Percentiles rank a stretch among this genome's conserved stretches.
Conservation (phyloP, 2,329 filamentous ascomycete genomes). For the Stemphylium vesicarium region DNA sequence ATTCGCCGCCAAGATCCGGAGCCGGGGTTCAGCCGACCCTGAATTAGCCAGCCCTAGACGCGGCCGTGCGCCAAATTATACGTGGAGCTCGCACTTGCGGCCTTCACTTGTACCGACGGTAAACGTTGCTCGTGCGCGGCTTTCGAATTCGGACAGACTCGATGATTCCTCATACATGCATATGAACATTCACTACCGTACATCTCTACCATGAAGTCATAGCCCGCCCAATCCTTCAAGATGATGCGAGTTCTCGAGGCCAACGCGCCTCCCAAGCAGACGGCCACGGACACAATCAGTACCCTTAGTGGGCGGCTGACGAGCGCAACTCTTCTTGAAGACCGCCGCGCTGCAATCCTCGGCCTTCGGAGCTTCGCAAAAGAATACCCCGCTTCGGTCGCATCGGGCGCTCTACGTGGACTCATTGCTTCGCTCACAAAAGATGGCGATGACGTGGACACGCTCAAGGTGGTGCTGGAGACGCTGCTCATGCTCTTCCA, state of each 20-base stretch:
- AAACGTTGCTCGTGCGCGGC: background rate
- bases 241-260: conserved; percentile 66
- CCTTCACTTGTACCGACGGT: background rate
- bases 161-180: background rate
- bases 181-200: background rate
- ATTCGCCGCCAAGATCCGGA: conserved; percentile 24
- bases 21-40: conserved; percentile 25
- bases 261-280: conserved; percentile 91
- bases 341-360: conserved; percentile 85
- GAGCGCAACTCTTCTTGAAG: conserved; percentile 90
- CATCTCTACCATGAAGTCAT: conserved; percentile 27
- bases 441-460: conserved; percentile 94
- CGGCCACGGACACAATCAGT: conserved; percentile 91
- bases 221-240: conserved; percentile 20
- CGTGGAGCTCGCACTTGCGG: conserved; percentile 22
- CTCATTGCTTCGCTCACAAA: conserved; percentile 84
- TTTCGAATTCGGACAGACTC: background rate
- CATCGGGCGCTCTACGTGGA: conserved; percentile 87
- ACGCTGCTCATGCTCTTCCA: conserved; percentile 93
- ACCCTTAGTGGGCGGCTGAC: conserved; percentile 85
- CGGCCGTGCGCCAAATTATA: conserved; percentile 28
- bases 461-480: conserved; percentile 92
- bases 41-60: too few species aligned
- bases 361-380: conserved; percentile 96
- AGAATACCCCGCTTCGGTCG: conserved; percentile 92